Evolutionary conservation across 169 alveolate genomes (phyloP), one percentile per base, ranked within the genome.

Genomic region (Plasmodium gonderi): DNA sequence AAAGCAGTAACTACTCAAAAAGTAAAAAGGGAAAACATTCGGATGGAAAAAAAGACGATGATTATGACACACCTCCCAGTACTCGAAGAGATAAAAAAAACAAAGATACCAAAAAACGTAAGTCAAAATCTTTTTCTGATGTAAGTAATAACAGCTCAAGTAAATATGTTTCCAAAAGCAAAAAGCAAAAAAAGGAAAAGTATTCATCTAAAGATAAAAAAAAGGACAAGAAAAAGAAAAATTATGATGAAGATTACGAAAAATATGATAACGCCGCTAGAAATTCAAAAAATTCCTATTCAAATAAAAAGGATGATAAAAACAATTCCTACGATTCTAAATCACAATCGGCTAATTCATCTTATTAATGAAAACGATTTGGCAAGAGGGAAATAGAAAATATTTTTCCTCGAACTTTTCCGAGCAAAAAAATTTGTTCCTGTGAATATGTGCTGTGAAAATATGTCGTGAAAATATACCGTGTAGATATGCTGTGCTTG

Each of bases 131-230:
- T 29, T 36, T 5, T 64, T 85, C 92, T 38, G 79, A 38, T 9
- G 42, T 26, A 75, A 85, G 87, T 74, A 8, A 51, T 76, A 26
- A 74, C 38, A 54, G 60, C 20, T 85, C 92, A 31, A 44, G 44
- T 74, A 74, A 60, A 85, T 85, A 85, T 75, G 65, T 14, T 29
- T 47, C 77, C 29, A 85, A 76, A 40, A 60, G 64, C 23, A 85
- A 75, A 51, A 74, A 72, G 31, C 49, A 85, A n/a, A 85, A 72
- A 45, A 49, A 60, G 49, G 87, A 85, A 31, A 85, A 85, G 68
- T 74, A 75, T 60, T 60, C 77, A 5, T 17, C 68, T 44, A 60
- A 33, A 14, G 92, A 85, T 23, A 85, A 85, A 51, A 85, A 85
- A 51, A 54, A 38, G 33, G 68, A 85, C 14, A 85, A 49, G 12